A percentile compares a stretch with the other conserved stretches of the same genome.
These are phyloP conservation scores for Parmales sp. DNA, from an alignment of 108 stramenopile genomes.

Conservation along the genomic window DNA sequence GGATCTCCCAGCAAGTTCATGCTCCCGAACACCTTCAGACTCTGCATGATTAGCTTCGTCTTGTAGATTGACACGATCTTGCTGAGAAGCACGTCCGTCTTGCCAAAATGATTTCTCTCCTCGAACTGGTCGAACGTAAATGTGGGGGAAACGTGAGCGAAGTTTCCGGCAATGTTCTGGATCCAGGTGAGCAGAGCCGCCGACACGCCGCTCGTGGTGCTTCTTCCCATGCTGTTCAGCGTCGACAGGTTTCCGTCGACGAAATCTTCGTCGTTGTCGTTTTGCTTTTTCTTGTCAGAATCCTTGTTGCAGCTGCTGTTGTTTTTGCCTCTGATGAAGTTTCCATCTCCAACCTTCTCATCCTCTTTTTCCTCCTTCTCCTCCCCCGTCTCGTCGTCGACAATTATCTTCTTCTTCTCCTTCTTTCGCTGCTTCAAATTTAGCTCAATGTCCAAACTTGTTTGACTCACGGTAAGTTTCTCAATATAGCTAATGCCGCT, in stretches of 20 bases:
- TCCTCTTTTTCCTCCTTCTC: background rate
- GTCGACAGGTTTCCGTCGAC: background rate
- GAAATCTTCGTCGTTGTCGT: background rate
- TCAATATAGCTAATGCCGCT: background rate
- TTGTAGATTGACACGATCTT: background rate
- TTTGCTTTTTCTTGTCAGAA: background rate
- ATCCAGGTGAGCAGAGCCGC: constrained; percentile 1
- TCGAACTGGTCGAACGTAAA: background rate
- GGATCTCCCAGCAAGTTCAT: constrained; percentile 3
- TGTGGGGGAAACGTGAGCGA: background rate
- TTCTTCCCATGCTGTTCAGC: background rate
- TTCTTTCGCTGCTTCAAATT: background rate
- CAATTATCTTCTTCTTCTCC: background rate
- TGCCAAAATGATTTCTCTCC: background rate
- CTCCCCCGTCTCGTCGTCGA: background rate
- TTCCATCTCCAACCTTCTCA: background rate
- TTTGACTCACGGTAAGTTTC: background rate
- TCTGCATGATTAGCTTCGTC: background rate
- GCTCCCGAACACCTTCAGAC: background rate
- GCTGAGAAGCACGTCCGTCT: background rate
- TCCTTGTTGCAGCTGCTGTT: no score
- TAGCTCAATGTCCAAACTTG: background rate
- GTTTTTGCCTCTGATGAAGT: no score
- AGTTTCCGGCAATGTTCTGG: background rate
- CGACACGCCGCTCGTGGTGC: background rate